A percentile compares a stretch with the other conserved stretches of the same genome.
These are phyloP conservation scores for Phytopythium helicoides DNA, from an alignment of 352 stramenopile species.

Conservation along the genomic window DNA sequence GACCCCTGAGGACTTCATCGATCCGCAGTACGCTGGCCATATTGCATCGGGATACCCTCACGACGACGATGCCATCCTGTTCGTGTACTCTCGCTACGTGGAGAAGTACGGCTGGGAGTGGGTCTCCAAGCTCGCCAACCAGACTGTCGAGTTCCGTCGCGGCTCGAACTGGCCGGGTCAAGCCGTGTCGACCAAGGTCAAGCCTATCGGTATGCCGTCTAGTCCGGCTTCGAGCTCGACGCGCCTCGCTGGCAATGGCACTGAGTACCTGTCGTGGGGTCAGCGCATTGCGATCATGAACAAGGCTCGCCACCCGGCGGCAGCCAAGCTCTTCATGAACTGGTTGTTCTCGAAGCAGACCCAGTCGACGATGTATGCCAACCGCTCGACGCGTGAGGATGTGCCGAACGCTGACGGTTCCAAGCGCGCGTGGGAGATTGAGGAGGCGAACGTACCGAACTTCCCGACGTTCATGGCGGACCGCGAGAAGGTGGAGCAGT, in stretches of 20 bases:
- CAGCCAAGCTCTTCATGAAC: constrained; percentile 19
- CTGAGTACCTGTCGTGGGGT: constrained; percentile 26
- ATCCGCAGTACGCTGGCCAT: constrained; percentile 28
- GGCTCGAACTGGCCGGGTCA: constrained; percentile 11
- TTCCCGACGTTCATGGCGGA: constrained; percentile 44
- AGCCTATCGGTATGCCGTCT: constrained; percentile 17
- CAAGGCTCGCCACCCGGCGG: constrained; percentile 13
- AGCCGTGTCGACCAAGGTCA: constrained; percentile 8
- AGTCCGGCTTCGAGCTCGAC: constrained; percentile 6
- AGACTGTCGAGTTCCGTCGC: constrained; percentile 16
- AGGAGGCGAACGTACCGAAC: constrained; percentile 1
- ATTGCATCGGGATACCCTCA: constrained; percentile 50
- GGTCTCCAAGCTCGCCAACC: constrained; percentile 18
- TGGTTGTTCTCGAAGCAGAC: constrained; percentile 18
- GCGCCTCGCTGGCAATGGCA: constrained; percentile 14
- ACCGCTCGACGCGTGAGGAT: constrained; percentile 6
- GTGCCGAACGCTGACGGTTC: not conserved
- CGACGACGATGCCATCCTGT: constrained; percentile 50
- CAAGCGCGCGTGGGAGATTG: not conserved
- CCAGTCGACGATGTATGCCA: constrained; percentile 1
- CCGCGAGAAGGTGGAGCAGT: constrained; percentile 35
- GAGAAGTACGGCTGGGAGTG: constrained; percentile 39
- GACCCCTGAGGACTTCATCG: constrained; percentile 24
- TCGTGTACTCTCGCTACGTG: constrained; percentile 41
- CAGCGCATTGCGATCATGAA: constrained; percentile 21